Conservation (phyloP, 352 stramenopile genomes). For the Pythium oligandrum region DNA sequence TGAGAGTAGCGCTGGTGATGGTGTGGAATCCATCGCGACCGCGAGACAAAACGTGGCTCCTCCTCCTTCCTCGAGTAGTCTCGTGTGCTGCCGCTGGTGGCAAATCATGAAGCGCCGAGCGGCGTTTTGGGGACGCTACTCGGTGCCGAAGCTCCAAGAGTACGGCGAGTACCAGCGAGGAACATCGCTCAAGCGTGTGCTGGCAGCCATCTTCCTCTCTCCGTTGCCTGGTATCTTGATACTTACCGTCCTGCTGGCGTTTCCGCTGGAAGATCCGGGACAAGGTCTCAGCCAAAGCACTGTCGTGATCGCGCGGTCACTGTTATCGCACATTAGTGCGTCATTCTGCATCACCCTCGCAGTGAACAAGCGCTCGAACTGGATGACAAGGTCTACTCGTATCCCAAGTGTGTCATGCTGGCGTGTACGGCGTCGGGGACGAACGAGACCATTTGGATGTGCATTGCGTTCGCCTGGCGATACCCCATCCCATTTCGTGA, state of each 20-base stretch:
- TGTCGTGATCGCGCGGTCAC: constrained; percentile 3
- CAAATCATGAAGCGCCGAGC: background rate
- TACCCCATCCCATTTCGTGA: constrained; percentile 18
- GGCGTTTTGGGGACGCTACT: constrained; percentile 19
- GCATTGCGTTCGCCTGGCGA: constrained; percentile 12
- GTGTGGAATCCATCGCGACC: too few species aligned
- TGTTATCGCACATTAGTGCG: constrained; percentile 14
- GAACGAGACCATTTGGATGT: constrained; percentile 9
- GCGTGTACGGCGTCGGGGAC: constrained; percentile 1
- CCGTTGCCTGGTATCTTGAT: constrained; percentile 7
- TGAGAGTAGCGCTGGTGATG: too few species aligned
- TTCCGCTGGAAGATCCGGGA: constrained; percentile 11
- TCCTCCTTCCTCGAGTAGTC: too few species aligned
- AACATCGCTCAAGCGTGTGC: constrained; percentile 1
- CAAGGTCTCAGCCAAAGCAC: constrained; percentile 2
- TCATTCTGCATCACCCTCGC: constrained; percentile 15
- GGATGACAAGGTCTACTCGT: constrained; percentile 5
- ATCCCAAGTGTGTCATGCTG: constrained; percentile 2
- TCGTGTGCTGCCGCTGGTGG: background rate
- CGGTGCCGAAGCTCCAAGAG: constrained; percentile 17
- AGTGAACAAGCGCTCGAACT: constrained; percentile 14
- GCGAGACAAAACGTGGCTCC: too few species aligned
- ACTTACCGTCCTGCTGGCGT: constrained; percentile 5
- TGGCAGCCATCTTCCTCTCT: constrained; percentile 2
- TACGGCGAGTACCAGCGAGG: constrained; percentile 16